Conservation (phyloP, 305 asterid genomes). For the Plantago coronopus region DNA sequence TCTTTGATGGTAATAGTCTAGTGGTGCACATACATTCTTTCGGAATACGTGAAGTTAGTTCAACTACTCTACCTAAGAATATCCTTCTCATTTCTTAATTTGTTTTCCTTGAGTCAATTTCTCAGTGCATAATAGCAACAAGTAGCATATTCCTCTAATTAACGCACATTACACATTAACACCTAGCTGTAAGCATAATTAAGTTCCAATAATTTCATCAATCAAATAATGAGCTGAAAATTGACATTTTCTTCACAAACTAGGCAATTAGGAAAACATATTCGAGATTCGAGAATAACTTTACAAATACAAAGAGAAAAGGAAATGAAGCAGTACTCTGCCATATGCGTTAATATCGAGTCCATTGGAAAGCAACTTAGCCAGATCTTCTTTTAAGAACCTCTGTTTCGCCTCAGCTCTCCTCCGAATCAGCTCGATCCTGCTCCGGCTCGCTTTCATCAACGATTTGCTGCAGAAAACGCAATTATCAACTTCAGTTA, state of each 20-base stretch:
- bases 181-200: background rate
- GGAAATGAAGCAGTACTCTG: slow-evolving; percentile 44
- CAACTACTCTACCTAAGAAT: background rate
- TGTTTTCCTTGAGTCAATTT: background rate
- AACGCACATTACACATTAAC: too few species aligned
- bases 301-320: background rate
- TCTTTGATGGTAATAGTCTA: too few species aligned
- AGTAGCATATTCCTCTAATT: background rate
- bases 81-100: background rate
- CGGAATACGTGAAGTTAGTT: too few species aligned
- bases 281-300: slow-evolving; percentile 3
- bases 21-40: too few species aligned
- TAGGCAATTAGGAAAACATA: slow-evolving; percentile 5
- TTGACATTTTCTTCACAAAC: slow-evolving; percentile 8
- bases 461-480: slow-evolving; percentile 58
- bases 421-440: slow-evolving; percentile 70
- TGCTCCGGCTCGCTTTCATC: slow-evolving; percentile 58
- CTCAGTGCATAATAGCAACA: background rate
- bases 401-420: slow-evolving; percentile 92
- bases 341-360: slow-evolving; percentile 89
- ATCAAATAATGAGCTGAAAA: background rate
- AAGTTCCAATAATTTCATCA: background rate
- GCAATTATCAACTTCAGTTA: background rate
- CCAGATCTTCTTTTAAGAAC: slow-evolving; percentile 86
- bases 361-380: slow-evolving; percentile 81